Percentiles rank a stretch among this genome's conserved stretches.
Evolutionary conservation across 495 filamentous ascomycete species (phyloP).

Genomic region (Penicillium lividum): DNA sequence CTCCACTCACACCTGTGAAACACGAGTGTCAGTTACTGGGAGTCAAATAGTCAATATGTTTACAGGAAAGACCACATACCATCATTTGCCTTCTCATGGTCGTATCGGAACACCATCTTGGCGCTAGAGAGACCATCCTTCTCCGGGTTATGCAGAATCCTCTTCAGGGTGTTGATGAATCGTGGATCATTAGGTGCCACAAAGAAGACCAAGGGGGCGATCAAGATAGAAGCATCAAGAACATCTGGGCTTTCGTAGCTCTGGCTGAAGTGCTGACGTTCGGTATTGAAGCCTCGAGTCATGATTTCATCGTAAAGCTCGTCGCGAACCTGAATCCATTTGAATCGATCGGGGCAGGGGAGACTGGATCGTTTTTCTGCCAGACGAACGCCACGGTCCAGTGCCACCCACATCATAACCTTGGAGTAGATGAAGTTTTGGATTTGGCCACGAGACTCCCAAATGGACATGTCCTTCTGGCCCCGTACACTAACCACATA

Average conservation of each 20-base stretch:
- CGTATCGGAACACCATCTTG: conserved; percentile 70
- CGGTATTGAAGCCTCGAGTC: conserved; percentile 64
- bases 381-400: conserved; percentile 69
- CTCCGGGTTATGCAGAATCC: conserved; percentile 64
- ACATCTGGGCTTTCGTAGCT: conserved; percentile 68
- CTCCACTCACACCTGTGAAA: conserved; percentile 63
- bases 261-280: conserved; percentile 66
- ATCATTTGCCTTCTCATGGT: conserved; percentile 63
- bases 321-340: conserved; percentile 64
- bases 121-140: conserved; percentile 72
- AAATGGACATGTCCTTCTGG: conserved; percentile 75
- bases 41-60: background rate
- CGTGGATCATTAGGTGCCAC: conserved; percentile 71
- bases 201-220: conserved; percentile 75
- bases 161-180: conserved; percentile 67
- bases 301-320: conserved; percentile 71
- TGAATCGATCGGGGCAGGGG: conserved; percentile 64
- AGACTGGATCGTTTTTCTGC: conserved; percentile 66
- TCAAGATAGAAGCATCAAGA: conserved; percentile 69
- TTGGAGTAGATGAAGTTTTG: conserved; percentile 75
- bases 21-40: conserved; percentile 20
- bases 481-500: conserved; percentile 46
- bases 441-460: conserved; percentile 72
- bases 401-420: conserved; percentile 75
- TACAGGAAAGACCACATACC: conserved; percentile 43